Percentiles rank a stretch among this genome's conserved stretches.
Evolutionary conservation across 768 basidiomycete genomes (phyloP).

Genomic region (Psilocybe cyanescens): DNA sequence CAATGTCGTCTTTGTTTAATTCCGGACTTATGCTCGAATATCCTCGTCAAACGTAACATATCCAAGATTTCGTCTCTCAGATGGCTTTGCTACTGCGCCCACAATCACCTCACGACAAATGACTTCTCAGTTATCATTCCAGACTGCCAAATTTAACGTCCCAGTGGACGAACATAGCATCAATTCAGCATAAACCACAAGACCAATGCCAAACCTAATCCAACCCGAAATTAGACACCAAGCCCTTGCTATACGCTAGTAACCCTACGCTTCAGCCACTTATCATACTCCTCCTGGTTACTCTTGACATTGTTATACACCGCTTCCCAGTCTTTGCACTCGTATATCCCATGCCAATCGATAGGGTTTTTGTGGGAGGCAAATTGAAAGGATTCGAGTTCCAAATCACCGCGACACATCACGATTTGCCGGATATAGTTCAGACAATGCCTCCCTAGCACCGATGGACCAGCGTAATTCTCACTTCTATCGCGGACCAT

Average conservation of each 20-base stretch:
- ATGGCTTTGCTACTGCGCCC: not conserved
- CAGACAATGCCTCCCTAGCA: conserved; percentile 32
- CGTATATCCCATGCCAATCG: conserved; percentile 31
- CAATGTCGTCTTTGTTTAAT: conserved; percentile 3
- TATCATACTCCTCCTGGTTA: conserved; percentile 28
- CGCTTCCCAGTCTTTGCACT: conserved; percentile 38
- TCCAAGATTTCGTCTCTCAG: not conserved
- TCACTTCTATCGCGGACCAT: conserved; percentile 24
- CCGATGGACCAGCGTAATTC: conserved; percentile 22
- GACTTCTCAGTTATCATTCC: not conserved
- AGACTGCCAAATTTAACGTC: not conserved
- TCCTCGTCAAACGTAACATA: conserved; percentile 6
- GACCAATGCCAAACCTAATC: not conserved
- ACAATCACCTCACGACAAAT: conserved; percentile 3
- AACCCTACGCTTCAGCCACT: conserved; percentile 17
- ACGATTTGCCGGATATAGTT: conserved; percentile 39
- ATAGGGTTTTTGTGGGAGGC: conserved; percentile 36
- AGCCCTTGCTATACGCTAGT: not conserved
- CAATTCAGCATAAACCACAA: not conserved
- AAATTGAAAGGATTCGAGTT: conserved; percentile 34
- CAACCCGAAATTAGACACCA: not conserved
- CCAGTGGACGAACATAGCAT: not conserved
- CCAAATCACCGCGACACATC: conserved; percentile 33
- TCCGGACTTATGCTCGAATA: conserved; percentile 12
- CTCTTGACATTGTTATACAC: conserved; percentile 31